Base-by-base conservation (phyloP, 352 stramenopile genomes). In the Phytophthora colocasiae region DNA sequence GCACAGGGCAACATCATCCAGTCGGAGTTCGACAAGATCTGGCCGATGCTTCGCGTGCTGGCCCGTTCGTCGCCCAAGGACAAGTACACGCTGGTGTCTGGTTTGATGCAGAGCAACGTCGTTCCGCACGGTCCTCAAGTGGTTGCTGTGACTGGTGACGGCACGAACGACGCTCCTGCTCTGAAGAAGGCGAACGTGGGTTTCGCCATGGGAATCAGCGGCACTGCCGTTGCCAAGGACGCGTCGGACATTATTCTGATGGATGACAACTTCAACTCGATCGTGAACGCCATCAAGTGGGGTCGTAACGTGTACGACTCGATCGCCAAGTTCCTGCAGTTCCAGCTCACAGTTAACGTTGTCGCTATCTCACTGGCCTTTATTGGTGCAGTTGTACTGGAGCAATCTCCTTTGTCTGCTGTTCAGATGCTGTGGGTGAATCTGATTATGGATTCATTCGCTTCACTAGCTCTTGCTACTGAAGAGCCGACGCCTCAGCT, bases 351-450 rank as follows among this genome's bases (percentile, higher is more conserved):
- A 6, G 92, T 98, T 93, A 98, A 98, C 69, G 83, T n/a, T n/a
- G n/a, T n/a, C n/a, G n/a, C n/a, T n/a, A n/a, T n/a, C n/a, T n/a
- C n/a, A n/a, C n/a, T n/a, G n/a, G n/a, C n/a, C n/a, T n/a, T n/a
- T n/a, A n/a, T n/a, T n/a, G n/a, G n/a, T n/a, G n/a, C n/a, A n/a
- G n/a, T n/a, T n/a, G n/a, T n/a, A n/a, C n/a, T n/a, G n/a, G n/a
- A n/a, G n/a, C n/a, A n/a, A n/a, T n/a, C n/a, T 27, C 93, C 93
- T 6, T 63, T 99, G 11, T 96, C 92, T 39, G 91, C 95, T 27
- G 92, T 98, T 1, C 97, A 98, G 78, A 97, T 99, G 90, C 78
- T 99, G 14, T 99, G 96, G 96, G 92, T 99, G 17, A 99, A 99
- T 71, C 70, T 99, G 31, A 98, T 99, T 71, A 99, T 99, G 95